phyloP scores from a whole-genome alignment of 495 filamentous ascomycete species.

The Penicillium simplicissimum region DNA sequence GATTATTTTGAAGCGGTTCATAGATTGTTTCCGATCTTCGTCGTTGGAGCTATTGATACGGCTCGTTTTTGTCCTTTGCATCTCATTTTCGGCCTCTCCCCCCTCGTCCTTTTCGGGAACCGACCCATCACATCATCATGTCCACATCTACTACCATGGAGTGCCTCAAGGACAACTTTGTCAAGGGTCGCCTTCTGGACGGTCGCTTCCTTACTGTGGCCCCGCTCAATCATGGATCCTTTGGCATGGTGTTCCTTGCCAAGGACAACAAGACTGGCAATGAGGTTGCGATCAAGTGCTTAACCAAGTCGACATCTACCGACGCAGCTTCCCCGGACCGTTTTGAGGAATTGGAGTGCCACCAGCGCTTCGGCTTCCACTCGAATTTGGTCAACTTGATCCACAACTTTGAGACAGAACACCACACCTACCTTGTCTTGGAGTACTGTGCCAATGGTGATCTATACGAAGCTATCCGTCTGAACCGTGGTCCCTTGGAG shows the following conservation, averaged over 20 bases:
- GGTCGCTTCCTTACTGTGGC: constrained; percentile 88
- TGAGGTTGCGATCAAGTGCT: constrained; percentile 89
- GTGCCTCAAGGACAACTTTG: constrained; percentile 74
- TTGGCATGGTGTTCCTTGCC: constrained; percentile 96
- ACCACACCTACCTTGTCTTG: constrained; percentile 87
- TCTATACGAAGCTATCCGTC: constrained; percentile 94
- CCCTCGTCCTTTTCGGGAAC: constrained; percentile 20
- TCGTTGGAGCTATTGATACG: constrained; percentile 23
- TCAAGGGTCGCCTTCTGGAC: constrained; percentile 70
- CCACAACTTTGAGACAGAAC: constrained; percentile 86
- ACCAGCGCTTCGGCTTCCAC: constrained; percentile 74
- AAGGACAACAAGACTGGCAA: constrained; percentile 72
- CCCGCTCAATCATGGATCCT: constrained; percentile 97
- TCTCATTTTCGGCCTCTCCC: constrained; percentile 20
- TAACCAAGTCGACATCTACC: constrained; percentile 70
- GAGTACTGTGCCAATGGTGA: constrained; percentile 97
- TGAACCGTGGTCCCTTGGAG: constrained; percentile 81
- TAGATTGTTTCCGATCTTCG: constrained; percentile 27
- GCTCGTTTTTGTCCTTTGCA: constrained; percentile 22
- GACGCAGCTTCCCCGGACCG: constrained; percentile 67
- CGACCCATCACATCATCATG: constrained; percentile 33
- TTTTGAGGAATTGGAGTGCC: constrained; percentile 85
- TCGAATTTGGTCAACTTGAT: constrained; percentile 93
- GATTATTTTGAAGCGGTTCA: constrained; percentile 29
- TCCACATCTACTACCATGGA: constrained; percentile 65